Evolutionary conservation across 768 basidiomycete genomes (phyloP).

Genomic region (Podaxis rugospora): DNA sequence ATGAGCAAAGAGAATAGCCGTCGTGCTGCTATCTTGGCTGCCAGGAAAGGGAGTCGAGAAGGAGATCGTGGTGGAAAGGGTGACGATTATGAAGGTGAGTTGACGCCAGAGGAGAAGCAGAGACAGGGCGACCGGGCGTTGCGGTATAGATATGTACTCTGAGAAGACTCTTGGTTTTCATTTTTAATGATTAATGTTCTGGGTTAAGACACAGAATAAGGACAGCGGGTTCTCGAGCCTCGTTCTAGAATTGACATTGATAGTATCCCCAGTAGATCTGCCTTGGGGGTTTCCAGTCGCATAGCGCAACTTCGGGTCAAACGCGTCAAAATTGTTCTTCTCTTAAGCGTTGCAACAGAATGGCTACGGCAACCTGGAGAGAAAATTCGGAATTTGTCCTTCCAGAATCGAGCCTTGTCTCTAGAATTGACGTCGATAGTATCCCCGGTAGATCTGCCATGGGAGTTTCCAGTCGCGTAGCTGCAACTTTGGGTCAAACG

Average conservation of each 20-base stretch:
- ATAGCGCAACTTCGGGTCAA: slow-evolving; percentile 53
- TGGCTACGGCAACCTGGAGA: too few relatives aligned
- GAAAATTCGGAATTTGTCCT: too few relatives aligned
- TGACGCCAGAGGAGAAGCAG: slow-evolving; percentile 22
- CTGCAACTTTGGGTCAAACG: slow-evolving; percentile 60
- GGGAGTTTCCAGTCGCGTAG: slow-evolving; percentile 73
- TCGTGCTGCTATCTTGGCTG: slow-evolving; percentile 27
- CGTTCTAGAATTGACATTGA: slow-evolving; percentile 32
- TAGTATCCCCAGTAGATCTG: slow-evolving; percentile 48
- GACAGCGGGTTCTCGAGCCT: neutral
- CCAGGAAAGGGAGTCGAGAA: slow-evolving; percentile 17
- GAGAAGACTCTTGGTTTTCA: neutral
- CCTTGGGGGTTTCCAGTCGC: slow-evolving; percentile 79
- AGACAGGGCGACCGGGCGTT: slow-evolving; percentile 35
- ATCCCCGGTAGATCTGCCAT: slow-evolving; percentile 56
- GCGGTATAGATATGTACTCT: slow-evolving; percentile 37
- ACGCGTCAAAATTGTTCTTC: slow-evolving; percentile 66
- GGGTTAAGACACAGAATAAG: neutral
- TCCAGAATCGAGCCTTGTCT: neutral
- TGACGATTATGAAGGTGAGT: neutral
- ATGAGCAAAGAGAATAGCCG: slow-evolving; percentile 49
- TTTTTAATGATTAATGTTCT: neutral
- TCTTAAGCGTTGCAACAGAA: slow-evolving; percentile 52
- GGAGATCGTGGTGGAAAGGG: neutral
- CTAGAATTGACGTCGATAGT: slow-evolving; percentile 37